A percentile compares a stretch with the other conserved stretches of the same genome.
phyloP scores from a whole-genome alignment of 305 asterid genomes.

The Fraxinus platypoda region DNA sequence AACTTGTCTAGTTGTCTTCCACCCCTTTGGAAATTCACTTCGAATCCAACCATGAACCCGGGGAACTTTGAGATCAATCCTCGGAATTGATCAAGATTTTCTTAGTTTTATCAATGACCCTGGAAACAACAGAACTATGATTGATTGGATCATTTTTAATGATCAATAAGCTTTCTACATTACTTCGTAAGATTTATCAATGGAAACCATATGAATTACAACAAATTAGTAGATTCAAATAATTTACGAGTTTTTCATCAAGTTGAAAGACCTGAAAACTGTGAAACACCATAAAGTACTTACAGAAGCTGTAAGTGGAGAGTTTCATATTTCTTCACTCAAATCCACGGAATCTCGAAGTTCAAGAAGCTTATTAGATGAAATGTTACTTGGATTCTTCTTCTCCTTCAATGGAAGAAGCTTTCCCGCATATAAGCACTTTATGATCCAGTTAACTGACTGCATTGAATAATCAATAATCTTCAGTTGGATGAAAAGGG shows the following conservation, averaged over 20 bases:
- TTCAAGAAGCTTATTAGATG: constrained; percentile 36
- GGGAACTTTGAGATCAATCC: background rate
- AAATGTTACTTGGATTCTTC: constrained; percentile 25
- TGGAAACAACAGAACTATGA: background rate
- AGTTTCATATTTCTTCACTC: constrained; percentile 66
- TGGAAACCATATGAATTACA: background rate
- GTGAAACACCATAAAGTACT: constrained; percentile 17
- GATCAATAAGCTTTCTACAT: background rate
- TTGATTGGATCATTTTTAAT: background rate
- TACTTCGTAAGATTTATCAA: background rate
- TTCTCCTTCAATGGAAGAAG: constrained; percentile 56
- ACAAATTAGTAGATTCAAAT: constrained; percentile 1
- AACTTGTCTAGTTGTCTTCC: background rate
- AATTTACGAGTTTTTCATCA: background rate
- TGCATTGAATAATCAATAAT: constrained; percentile 36
- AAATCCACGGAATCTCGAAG: constrained; percentile 36
- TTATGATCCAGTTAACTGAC: constrained; percentile 70
- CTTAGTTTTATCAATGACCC: background rate
- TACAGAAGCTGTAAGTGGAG: constrained; percentile 14
- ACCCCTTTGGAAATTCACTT: background rate
- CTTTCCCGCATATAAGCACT: constrained; percentile 63
- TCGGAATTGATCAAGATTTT: background rate
- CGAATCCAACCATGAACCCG: background rate
- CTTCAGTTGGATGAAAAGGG: constrained; percentile 13
- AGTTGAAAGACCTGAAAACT: background rate